These are phyloP conservation scores for Apiospora phragmitis DNA, from an alignment of 2,329 filamentous ascomycete genomes.

Conservation along the genomic window DNA sequence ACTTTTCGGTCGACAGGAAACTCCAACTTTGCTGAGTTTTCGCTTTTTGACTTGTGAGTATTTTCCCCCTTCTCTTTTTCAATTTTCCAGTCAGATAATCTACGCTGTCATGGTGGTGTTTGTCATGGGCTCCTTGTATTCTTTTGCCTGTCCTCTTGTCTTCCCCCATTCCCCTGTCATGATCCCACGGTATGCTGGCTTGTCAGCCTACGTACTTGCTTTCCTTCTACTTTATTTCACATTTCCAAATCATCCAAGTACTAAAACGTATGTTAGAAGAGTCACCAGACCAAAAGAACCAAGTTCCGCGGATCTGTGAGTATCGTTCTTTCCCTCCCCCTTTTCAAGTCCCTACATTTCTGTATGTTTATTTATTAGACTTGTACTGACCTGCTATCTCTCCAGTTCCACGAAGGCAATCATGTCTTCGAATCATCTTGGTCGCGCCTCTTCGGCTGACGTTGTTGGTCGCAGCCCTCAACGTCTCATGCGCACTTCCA, in stretches of 20 bases:
- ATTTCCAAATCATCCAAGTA: not conserved
- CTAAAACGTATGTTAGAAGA: not conserved
- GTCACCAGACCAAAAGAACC: not conserved
- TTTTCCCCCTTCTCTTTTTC: not conserved
- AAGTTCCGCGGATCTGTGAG: not conserved
- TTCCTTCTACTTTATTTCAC: not conserved
- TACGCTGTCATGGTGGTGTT: not conserved
- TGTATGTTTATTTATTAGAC: no score
- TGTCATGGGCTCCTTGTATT: not conserved
- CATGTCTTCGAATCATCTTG: not conserved
- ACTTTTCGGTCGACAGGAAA: not conserved
- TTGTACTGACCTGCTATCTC: not conserved
- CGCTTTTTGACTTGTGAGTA: not conserved
- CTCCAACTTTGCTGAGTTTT: not conserved
- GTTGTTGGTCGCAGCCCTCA: not conserved
- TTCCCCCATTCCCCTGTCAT: not conserved
- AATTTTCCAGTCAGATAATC: not conserved
- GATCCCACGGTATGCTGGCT: not conserved
- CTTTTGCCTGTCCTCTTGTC: not conserved
- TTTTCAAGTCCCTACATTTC: not conserved
- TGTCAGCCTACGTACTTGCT: not conserved
- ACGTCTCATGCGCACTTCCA: not conserved
- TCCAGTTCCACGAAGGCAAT: not conserved
- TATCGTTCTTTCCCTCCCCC: not conserved
- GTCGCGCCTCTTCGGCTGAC: not conserved